These are phyloP conservation scores for Coemansia sp. DNA, from an alignment of 192 early-diverging fungal genomes.

Conservation along the genomic window DNA sequence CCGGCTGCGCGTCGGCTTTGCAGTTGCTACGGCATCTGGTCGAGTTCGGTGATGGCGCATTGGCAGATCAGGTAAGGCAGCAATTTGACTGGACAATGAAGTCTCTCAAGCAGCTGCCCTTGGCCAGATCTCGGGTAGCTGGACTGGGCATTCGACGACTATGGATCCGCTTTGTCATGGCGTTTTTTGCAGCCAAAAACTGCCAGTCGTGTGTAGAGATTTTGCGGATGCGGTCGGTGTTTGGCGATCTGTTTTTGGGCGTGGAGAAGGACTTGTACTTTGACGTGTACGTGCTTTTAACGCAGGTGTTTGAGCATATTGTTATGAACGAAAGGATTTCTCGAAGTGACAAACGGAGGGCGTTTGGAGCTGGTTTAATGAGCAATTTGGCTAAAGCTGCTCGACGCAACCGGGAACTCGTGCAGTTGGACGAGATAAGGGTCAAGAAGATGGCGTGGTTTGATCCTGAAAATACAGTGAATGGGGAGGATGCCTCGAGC, in stretches of 20 bases:
- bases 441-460: slow-evolving; percentile 16
- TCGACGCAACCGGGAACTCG: slow-evolving; percentile 11
- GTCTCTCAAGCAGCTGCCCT: slow-evolving; percentile 16
- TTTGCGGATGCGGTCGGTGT: slow-evolving; percentile 19
- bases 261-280: slow-evolving; percentile 42
- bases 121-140: slow-evolving; percentile 18
- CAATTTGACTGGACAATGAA: slow-evolving; percentile 47
- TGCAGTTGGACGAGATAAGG: slow-evolving; percentile 19
- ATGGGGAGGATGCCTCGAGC: neutral
- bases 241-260: slow-evolving; percentile 28
- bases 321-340: slow-evolving; percentile 25
- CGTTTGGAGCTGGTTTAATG: slow-evolving; percentile 33
- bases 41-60: slow-evolving; percentile 32
- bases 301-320: slow-evolving; percentile 20
- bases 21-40: slow-evolving; percentile 38
- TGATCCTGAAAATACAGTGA: neutral
- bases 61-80: slow-evolving; percentile 29
- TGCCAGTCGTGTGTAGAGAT: slow-evolving; percentile 30
- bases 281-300: slow-evolving; percentile 34
- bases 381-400: slow-evolving; percentile 30
- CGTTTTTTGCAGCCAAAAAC: slow-evolving; percentile 38
- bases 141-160: slow-evolving; percentile 42
- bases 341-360: slow-evolving; percentile 27
- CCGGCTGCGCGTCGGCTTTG: slow-evolving; percentile 31
- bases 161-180: slow-evolving; percentile 48